phyloP scores from a whole-genome alignment of 352 stramenopile genomes.

The Globisporangium abappressorium region DNA sequence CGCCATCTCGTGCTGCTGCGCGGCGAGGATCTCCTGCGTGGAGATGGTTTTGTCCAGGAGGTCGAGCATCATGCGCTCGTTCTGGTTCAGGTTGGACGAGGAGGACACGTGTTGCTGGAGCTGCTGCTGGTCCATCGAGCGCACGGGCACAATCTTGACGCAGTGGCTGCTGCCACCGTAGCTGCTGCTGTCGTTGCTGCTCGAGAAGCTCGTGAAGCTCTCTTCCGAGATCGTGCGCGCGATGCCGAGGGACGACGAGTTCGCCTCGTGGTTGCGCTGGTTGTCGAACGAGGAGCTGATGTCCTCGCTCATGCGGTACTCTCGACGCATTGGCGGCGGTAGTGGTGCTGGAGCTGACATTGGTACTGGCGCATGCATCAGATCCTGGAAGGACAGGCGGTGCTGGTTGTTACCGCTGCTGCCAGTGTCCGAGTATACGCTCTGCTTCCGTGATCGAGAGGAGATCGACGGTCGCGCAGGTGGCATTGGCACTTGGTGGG shows the following conservation, averaged over 20 bases:
- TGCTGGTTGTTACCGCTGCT: constrained; percentile 6
- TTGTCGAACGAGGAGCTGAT: constrained; percentile 15
- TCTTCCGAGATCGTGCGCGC: constrained; percentile 19
- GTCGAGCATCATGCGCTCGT: constrained; percentile 71
- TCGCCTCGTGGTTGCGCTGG: constrained; percentile 17
- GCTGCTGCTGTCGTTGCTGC: constrained; percentile 18
- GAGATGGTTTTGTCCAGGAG: constrained; percentile 77
- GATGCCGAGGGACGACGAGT: constrained; percentile 13
- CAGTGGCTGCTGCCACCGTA: constrained; percentile 18
- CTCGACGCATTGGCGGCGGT: background rate
- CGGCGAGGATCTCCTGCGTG: constrained; percentile 72
- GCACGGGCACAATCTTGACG: constrained; percentile 20
- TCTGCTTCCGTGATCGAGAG: constrained; percentile 5
- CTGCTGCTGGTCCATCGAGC: constrained; percentile 18
- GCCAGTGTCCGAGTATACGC: constrained; percentile 5
- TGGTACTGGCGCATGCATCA: background rate
- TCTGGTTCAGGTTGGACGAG: constrained; percentile 45
- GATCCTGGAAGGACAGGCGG: background rate
- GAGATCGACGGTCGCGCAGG: background rate
- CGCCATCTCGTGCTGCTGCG: constrained; percentile 73
- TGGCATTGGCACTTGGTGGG: background rate
- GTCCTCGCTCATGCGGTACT: constrained; percentile 2
- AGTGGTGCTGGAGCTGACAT: background rate
- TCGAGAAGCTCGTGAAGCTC: constrained; percentile 19
- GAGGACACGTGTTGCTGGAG: constrained; percentile 14